A percentile compares a stretch with the other conserved stretches of the same genome.
Conservation (phyloP, 2,329 filamentous ascomycete genomes). For the Colletotrichum ledebouriae region DNA sequence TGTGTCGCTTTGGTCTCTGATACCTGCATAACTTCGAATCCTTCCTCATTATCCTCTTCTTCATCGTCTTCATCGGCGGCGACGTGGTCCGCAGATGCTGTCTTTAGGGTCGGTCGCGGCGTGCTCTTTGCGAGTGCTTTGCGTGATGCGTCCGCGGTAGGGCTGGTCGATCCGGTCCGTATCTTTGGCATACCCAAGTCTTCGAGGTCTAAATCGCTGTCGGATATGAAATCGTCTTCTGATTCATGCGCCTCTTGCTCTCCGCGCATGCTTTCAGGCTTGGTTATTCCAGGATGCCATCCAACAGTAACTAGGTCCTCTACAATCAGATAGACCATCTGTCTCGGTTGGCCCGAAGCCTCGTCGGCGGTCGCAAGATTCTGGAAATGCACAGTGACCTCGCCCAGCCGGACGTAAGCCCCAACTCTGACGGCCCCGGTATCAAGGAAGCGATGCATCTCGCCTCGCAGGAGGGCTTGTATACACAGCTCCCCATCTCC, state of each 20-base stretch:
- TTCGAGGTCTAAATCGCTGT: conserved; percentile 40
- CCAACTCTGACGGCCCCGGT: conserved; percentile 60
- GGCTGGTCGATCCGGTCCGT: conserved; percentile 12
- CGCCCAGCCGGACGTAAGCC: conserved; percentile 62
- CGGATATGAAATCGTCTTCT: conserved; percentile 27
- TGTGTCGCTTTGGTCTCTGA: conserved; percentile 34
- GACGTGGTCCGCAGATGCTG: neutral
- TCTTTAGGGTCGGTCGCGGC: neutral
- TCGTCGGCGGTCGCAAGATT: conserved; percentile 20
- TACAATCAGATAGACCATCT: conserved; percentile 61
- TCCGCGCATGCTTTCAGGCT: conserved; percentile 1
- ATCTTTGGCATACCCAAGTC: conserved; percentile 14
- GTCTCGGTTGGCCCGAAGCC: conserved; percentile 15
- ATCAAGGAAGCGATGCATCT: conserved; percentile 64
- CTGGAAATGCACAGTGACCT: conserved; percentile 46
- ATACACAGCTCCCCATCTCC: conserved; percentile 68
- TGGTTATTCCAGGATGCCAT: conserved; percentile 53
- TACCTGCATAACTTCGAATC: conserved; percentile 54
- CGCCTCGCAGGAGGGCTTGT: conserved; percentile 63
- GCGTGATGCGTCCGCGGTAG: neutral
- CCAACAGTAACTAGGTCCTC: conserved; percentile 61
- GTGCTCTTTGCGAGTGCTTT: conserved; percentile 25
- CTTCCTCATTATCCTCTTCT: conserved; percentile 44
- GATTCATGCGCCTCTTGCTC: neutral
- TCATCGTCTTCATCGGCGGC: conserved; percentile 36